phyloP scores from a whole-genome alignment of 139 green algal species.

The Closterium sp. region DNA sequence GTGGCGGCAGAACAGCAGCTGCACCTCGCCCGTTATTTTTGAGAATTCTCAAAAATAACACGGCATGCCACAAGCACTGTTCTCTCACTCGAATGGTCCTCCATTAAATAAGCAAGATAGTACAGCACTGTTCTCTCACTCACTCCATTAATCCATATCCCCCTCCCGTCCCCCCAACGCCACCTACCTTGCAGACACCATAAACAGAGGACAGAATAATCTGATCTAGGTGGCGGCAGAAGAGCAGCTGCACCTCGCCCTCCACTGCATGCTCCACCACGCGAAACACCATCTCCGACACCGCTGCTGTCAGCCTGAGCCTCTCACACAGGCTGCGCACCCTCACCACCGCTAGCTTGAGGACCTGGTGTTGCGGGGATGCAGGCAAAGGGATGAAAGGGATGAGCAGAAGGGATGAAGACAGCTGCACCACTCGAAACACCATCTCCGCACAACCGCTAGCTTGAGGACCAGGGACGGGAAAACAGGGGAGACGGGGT shows the following conservation, averaged over 20 bases:
- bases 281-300: constrained; percentile 62
- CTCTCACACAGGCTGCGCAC: constrained; percentile 44
- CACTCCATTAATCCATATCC: too few relatives aligned
- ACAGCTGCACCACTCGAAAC: not conserved
- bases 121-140: too few relatives aligned
- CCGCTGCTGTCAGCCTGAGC: constrained; percentile 13
- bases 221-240: constrained; percentile 88
- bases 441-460: too few relatives aligned
- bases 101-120: too few relatives aligned
- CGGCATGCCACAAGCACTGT: too few relatives aligned
- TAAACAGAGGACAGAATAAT: constrained; percentile 84
- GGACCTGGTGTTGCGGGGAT: constrained; percentile 22
- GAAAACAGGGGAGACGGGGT: too few relatives aligned
- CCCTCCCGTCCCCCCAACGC: too few relatives aligned
- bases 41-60: too few relatives aligned
- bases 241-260: constrained; percentile 78
- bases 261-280: constrained; percentile 68
- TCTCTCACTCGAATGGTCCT: too few relatives aligned
- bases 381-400: too few relatives aligned
- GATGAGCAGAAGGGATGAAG: not conserved
- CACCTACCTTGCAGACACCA: constrained; percentile 81
- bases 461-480: too few relatives aligned
- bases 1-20: too few relatives aligned
- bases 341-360: constrained; percentile 44
- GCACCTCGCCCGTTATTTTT: constrained; percentile 71